Evolutionary conservation across 257 asterid genomes (phyloP).

Genomic region (Solanum lycopersicoides): DNA sequence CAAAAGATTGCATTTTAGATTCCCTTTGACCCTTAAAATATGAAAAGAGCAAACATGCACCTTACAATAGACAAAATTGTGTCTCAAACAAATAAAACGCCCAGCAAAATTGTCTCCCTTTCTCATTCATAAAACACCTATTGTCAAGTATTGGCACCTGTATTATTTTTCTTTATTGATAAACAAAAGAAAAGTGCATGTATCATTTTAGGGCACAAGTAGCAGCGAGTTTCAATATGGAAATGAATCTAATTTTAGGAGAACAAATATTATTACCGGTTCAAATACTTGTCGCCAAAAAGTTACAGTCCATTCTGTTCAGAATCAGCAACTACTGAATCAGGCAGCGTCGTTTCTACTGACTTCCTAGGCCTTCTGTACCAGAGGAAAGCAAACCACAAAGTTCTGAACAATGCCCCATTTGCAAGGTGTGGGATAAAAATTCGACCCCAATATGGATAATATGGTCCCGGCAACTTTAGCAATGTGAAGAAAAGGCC

Average conservation of each 20-base stretch:
- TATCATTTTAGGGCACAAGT: neutral
- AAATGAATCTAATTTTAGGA: neutral
- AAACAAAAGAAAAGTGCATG: neutral
- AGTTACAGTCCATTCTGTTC: constrained; percentile 11
- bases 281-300: neutral
- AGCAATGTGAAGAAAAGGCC: constrained; percentile 48
- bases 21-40: neutral
- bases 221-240: neutral
- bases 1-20: neutral
- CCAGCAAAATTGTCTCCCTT: neutral
- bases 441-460: constrained; percentile 92
- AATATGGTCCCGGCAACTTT: constrained; percentile 85
- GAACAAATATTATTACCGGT: neutral
- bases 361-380: constrained; percentile 36
- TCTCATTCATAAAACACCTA: neutral
- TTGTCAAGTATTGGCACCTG: neutral
- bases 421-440: constrained; percentile 83
- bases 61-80: neutral
- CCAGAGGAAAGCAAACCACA: constrained; percentile 75
- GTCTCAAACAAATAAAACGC: neutral
- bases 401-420: constrained; percentile 66
- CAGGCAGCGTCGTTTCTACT: constrained; percentile 11
- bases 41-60: neutral
- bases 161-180: neutral
- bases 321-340: constrained; percentile 11